phyloP scores from a whole-genome alignment of 192 early-diverging fungal genomes.

The Backusella westeae region DNA sequence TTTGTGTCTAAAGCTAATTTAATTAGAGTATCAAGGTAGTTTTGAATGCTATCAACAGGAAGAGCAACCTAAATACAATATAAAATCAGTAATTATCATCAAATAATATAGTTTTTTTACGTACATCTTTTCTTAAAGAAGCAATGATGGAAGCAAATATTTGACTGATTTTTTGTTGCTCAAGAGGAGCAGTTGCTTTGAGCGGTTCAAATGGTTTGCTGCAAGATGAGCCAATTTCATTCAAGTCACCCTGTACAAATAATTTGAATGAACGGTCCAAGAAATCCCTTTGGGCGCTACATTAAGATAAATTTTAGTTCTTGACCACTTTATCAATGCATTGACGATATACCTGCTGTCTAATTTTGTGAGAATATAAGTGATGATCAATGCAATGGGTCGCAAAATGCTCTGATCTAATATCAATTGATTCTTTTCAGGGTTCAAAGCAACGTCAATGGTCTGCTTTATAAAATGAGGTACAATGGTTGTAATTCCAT shows the following conservation, averaged over 20 bases:
- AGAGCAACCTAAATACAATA: neutral
- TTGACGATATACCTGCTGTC: conserved; percentile 38
- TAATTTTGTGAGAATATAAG: conserved; percentile 41
- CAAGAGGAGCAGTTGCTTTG: neutral
- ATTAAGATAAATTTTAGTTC: neutral
- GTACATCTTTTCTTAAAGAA: conserved; percentile 17
- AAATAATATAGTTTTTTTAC: neutral
- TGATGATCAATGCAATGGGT: conserved; percentile 39
- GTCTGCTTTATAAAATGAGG: conserved; percentile 40
- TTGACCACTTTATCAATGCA: neutral
- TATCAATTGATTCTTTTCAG: conserved; percentile 17
- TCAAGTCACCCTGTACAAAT: conserved; percentile 40
- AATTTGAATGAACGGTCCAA: conserved; percentile 44
- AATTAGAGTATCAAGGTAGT: conserved; percentile 15
- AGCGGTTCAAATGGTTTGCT: conserved; percentile 1
- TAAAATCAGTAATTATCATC: neutral
- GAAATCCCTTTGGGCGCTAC: conserved; percentile 41
- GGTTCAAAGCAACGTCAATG: conserved; percentile 38
- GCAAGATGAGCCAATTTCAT: conserved; percentile 4
- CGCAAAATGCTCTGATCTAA: conserved; percentile 35
- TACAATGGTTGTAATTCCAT: conserved; percentile 39
- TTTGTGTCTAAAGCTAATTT: conserved; percentile 9
- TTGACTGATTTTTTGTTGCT: conserved; percentile 16
- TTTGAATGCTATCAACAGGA: conserved; percentile 18
- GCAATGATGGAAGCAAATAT: conserved; percentile 20